Conservation (phyloP, 768 basidiomycete species). For the Lactarius indigo region DNA sequence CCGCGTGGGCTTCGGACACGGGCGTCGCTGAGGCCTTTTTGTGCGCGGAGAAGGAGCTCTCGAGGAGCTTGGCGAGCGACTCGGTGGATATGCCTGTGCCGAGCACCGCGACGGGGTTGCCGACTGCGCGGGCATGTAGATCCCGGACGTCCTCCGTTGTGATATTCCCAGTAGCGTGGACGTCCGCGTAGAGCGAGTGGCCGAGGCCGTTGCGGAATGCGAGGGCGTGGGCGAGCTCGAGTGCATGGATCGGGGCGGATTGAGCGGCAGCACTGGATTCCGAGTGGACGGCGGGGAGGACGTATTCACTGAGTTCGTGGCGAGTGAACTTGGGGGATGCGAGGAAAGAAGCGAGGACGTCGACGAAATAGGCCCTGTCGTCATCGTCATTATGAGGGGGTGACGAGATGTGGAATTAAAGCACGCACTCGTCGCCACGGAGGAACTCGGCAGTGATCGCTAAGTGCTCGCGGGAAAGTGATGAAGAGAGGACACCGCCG, state of each 20-base stretch:
- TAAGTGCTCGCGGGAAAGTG: constrained; percentile 84
- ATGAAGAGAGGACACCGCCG: constrained; percentile 86
- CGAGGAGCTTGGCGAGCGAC: constrained; percentile 57
- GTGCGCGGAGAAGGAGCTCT: constrained; percentile 60
- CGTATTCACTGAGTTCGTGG: constrained; percentile 74
- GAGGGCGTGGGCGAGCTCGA: constrained; percentile 84
- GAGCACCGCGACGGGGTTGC: constrained; percentile 66
- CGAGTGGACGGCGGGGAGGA: constrained; percentile 62
- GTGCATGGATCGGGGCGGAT: constrained; percentile 62
- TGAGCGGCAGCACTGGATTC: constrained; percentile 61
- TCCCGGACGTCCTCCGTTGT: constrained; percentile 67
- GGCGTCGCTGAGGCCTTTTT: constrained; percentile 38
- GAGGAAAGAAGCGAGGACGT: constrained; percentile 80
- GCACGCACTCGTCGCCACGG: constrained; percentile 89
- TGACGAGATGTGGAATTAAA: neutral
- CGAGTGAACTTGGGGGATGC: constrained; percentile 78
- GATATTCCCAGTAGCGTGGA: constrained; percentile 48
- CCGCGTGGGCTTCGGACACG: constrained; percentile 34
- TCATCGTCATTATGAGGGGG: neutral
- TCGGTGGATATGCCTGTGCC: constrained; percentile 82
- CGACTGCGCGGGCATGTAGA: constrained; percentile 71
- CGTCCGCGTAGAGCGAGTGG: constrained; percentile 80
- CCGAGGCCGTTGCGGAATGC: constrained; percentile 97
- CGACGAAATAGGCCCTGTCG: constrained; percentile 80
- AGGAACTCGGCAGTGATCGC: constrained; percentile 94